Evolutionary conservation across 257 asterid species (phyloP).

Genomic region (Linderniella brevidens): DNA sequence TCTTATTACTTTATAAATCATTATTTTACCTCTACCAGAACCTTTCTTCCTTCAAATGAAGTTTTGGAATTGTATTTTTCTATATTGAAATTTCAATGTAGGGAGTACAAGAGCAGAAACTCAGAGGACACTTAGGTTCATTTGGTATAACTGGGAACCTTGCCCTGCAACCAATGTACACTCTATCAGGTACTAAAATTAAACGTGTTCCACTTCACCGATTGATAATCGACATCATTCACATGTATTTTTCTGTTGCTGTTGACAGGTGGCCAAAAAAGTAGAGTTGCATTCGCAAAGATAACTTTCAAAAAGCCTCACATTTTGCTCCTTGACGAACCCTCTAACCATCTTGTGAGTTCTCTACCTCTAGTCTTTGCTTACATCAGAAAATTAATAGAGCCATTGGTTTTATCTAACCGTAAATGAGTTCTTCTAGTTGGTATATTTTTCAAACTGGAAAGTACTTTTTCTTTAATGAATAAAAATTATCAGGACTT

Average conservation of each 20-base stretch:
- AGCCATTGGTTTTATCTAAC: background rate
- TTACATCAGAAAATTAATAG: background rate
- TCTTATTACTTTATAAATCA: constrained; percentile 1
- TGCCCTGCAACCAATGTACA: constrained; percentile 98
- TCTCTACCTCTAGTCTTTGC: constrained; percentile 1
- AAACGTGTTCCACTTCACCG: background rate
- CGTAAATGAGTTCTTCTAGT: too few species aligned
- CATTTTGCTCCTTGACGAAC: constrained; percentile 90
- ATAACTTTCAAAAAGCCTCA: constrained; percentile 98
- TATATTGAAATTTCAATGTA: constrained; percentile 16
- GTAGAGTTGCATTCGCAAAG: constrained; percentile 96
- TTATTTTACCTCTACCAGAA: constrained; percentile 1
- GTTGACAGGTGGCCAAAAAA: constrained; percentile 89
- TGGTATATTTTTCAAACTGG: background rate
- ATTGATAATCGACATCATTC: background rate
- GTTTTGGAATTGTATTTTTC: constrained; percentile 4
- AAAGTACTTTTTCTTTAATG: background rate
- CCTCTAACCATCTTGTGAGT: constrained; percentile 96
- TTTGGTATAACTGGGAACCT: constrained; percentile 95
- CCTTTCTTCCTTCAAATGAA: background rate
- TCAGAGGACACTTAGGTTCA: constrained; percentile 89
- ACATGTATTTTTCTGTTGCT: background rate
- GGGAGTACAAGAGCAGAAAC: constrained; percentile 97
- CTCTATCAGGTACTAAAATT: constrained; percentile 83
- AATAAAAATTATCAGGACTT: constrained; percentile 39